Conservation (phyloP, 2,329 filamentous ascomycete genomes). For the Phoma sp. region DNA sequence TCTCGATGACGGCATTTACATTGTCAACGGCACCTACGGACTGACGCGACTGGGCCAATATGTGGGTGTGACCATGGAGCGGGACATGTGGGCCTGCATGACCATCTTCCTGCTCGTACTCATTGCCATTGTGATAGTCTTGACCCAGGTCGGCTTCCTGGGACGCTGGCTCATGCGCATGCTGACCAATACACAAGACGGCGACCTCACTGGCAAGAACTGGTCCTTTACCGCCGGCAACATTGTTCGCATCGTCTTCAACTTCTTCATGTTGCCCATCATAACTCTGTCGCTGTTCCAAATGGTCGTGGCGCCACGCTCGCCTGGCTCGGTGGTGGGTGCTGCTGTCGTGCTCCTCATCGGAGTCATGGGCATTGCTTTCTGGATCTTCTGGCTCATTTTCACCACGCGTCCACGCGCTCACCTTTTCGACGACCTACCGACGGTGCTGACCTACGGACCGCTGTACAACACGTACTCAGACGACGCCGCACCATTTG, state of each 20-base stretch:
- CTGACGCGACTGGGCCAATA: constrained; percentile 80
- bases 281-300: constrained; percentile 90
- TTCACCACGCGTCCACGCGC: constrained; percentile 80
- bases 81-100: constrained; percentile 94
- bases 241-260: constrained; percentile 81
- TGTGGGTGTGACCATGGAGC: constrained; percentile 75
- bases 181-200: constrained; percentile 74
- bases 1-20: constrained; percentile 85
- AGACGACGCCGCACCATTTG: constrained; percentile 89
- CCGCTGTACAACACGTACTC: constrained; percentile 97
- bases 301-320: constrained; percentile 74
- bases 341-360: constrained; percentile 78
- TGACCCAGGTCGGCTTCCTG: constrained; percentile 79
- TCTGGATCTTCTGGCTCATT: constrained; percentile 83
- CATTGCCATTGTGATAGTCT: constrained; percentile 68
- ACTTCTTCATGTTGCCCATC: constrained; percentile 88
- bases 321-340: constrained; percentile 73
- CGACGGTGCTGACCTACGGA: constrained; percentile 87
- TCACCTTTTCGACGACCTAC: constrained; percentile 89
- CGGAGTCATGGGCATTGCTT: constrained; percentile 73
- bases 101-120: constrained; percentile 88
- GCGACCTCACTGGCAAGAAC: constrained; percentile 91
- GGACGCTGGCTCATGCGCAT: constrained; percentile 77
- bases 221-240: constrained; percentile 73
- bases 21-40: constrained; percentile 77